These are phyloP conservation scores for Datura wrightii DNA, from an alignment of 257 asterid genomes.

Conservation along the genomic window DNA sequence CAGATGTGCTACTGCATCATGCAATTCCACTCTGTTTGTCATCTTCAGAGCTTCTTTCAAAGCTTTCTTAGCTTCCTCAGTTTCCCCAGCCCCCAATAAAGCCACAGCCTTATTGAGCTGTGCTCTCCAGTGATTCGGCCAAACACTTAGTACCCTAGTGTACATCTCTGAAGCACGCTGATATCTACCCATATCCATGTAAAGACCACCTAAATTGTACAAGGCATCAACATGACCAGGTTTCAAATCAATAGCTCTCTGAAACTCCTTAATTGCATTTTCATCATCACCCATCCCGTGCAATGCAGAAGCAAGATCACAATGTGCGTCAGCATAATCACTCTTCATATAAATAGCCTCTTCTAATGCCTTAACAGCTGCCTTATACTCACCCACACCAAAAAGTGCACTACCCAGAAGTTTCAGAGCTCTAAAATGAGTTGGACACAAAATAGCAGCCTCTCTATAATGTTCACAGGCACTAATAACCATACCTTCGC, in stretches of 20 bases:
- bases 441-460: conserved; percentile 97
- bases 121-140: conserved; percentile 99
- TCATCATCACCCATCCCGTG: conserved; percentile 97
- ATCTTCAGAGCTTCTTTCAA: conserved; percentile 93
- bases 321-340: conserved; percentile 97
- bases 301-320: conserved; percentile 97
- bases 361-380: conserved; percentile 98
- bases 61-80: conserved; percentile 95
- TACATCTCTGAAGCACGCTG: conserved; percentile 99
- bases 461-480: conserved; percentile 99
- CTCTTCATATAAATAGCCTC: conserved; percentile 96
- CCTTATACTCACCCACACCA: conserved; percentile 98
- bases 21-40: conserved; percentile 94
- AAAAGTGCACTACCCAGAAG: conserved; percentile 97
- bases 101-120: conserved; percentile 95
- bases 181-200: conserved; percentile 99
- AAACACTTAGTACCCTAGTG: conserved; percentile 86
- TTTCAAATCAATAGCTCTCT: conserved; percentile 94
- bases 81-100: conserved; percentile 91
- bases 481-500: conserved; percentile 95
- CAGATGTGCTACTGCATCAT: conserved; percentile 86
- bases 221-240: conserved; percentile 97
- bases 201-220: conserved; percentile 90
- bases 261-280: conserved; percentile 97
- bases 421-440: conserved; percentile 96